phyloP scores from a whole-genome alignment of 2,329 filamentous ascomycete genomes.

The Ophiocordyceps australis region DNA sequence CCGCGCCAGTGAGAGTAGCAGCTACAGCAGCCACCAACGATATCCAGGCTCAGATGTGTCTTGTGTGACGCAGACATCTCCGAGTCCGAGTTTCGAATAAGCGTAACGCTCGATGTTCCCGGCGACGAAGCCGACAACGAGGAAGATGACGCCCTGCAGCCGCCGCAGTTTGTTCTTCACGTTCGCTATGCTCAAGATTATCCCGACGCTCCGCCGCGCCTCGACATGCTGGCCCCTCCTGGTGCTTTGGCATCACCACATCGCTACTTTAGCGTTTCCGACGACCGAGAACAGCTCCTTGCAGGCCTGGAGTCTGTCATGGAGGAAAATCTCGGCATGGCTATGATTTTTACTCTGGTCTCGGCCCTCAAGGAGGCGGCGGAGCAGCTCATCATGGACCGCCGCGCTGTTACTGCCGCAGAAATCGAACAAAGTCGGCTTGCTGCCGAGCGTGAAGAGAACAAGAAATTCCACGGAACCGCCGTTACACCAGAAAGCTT shows the following conservation, averaged over 20 bases:
- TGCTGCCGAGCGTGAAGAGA: constrained; percentile 72
- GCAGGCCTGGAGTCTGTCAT: constrained; percentile 55
- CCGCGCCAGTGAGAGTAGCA: constrained; percentile 4
- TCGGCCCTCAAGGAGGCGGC: constrained; percentile 76
- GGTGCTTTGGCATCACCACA: constrained; percentile 48
- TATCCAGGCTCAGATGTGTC: background rate
- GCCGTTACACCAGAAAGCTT: constrained; percentile 79
- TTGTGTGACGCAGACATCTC: constrained; percentile 50
- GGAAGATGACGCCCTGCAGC: constrained; percentile 43
- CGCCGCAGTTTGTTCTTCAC: constrained; percentile 60
- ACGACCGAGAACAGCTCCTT: constrained; percentile 62
- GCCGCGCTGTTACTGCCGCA: constrained; percentile 45
- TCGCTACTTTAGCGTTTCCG: constrained; percentile 58
- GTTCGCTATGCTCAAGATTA: constrained; percentile 84
- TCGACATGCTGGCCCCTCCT: constrained; percentile 61
- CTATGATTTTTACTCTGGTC: constrained; percentile 89
- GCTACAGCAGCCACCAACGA: background rate
- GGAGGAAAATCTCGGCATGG: constrained; percentile 89
- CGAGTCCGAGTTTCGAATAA: constrained; percentile 75
- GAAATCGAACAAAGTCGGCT: constrained; percentile 33
- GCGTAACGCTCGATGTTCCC: constrained; percentile 63
- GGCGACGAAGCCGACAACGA: too few relatives aligned
- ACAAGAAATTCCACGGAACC: constrained; percentile 88
- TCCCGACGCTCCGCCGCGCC: constrained; percentile 67
- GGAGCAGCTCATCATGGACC: constrained; percentile 65